These are phyloP conservation scores for Ormosia semicastrata DNA, from an alignment of 306 rosid species.

Conservation along the genomic window DNA sequence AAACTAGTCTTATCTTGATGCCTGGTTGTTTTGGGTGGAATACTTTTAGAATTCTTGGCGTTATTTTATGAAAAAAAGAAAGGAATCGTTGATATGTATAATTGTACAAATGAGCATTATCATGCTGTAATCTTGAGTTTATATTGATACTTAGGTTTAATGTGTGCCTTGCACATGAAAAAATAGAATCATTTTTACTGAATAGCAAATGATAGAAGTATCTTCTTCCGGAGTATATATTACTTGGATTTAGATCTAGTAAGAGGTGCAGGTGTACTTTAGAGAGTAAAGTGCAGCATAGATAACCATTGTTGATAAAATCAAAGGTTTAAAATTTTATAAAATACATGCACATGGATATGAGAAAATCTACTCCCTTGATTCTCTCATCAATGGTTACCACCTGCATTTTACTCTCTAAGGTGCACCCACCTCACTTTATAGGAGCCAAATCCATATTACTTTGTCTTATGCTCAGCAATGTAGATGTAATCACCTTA, in stretches of 20 bases:
- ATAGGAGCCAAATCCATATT: neutral
- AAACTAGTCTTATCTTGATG: neutral
- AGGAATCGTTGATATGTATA: neutral
- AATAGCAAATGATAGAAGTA: neutral
- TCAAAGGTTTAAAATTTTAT: neutral
- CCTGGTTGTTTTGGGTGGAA: neutral
- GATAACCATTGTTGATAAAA: neutral
- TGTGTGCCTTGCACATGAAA: neutral
- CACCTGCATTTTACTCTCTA: neutral
- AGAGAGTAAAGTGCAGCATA: neutral
- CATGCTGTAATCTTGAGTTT: neutral
- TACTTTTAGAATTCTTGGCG: neutral
- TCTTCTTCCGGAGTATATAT: neutral
- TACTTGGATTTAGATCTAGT: neutral
- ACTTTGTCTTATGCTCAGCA: neutral
- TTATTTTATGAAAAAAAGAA: neutral
- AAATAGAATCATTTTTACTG: neutral
- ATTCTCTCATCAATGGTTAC: neutral
- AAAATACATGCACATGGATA: neutral
- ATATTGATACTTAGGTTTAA: neutral
- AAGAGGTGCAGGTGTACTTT: neutral
- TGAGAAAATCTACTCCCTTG: neutral
- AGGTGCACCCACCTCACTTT: neutral
- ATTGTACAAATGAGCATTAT: neutral
- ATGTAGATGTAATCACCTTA: neutral